phyloP scores from a whole-genome alignment of 805 yeast genomes.

The Naumovozyma baii region DNA sequence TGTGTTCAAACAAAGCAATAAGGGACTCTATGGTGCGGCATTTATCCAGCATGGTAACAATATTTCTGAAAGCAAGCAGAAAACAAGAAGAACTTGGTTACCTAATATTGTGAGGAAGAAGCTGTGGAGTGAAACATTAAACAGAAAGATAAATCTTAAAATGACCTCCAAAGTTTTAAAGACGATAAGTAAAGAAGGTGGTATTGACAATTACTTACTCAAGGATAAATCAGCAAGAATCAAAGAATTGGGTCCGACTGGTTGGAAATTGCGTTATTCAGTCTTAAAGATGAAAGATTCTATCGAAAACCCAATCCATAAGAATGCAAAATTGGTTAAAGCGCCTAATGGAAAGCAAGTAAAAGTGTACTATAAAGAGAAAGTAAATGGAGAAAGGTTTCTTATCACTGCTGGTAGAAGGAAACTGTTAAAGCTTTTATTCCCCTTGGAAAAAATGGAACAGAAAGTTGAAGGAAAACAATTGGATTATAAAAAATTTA shows the following conservation, averaged over 20 bases:
- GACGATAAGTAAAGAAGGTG: slow-evolving; percentile 89
- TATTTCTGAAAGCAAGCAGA: slow-evolving; percentile 64
- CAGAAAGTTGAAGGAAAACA: slow-evolving; percentile 35
- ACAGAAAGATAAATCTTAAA: slow-evolving; percentile 44
- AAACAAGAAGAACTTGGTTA: slow-evolving; percentile 67
- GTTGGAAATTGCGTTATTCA: slow-evolving; percentile 81
- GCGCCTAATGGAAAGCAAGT: slow-evolving; percentile 25
- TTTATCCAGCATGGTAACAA: slow-evolving; percentile 68
- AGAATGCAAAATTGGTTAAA: slow-evolving; percentile 29
- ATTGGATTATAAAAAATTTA: slow-evolving; percentile 42
- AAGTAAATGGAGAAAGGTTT: slow-evolving; percentile 34
- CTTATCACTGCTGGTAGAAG: slow-evolving; percentile 56
- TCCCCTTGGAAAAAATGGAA: slow-evolving; percentile 40
- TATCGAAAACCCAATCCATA: slow-evolving; percentile 33
- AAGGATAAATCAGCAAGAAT: slow-evolving; percentile 85
- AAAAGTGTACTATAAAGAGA: slow-evolving; percentile 43
- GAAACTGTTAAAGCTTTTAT: slow-evolving; percentile 46
- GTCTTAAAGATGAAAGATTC: slow-evolving; percentile 42
- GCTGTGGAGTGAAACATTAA: slow-evolving; percentile 77
- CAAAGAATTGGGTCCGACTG: slow-evolving; percentile 85
- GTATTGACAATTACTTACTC: slow-evolving; percentile 76
- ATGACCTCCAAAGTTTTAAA: slow-evolving; percentile 74
- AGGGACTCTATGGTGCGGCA: slow-evolving; percentile 86
- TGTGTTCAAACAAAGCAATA: slow-evolving; percentile 72
- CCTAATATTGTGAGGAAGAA: slow-evolving; percentile 72